Conservation (phyloP, 2,329 filamentous ascomycete species). For the Colletotrichum sp. region DNA sequence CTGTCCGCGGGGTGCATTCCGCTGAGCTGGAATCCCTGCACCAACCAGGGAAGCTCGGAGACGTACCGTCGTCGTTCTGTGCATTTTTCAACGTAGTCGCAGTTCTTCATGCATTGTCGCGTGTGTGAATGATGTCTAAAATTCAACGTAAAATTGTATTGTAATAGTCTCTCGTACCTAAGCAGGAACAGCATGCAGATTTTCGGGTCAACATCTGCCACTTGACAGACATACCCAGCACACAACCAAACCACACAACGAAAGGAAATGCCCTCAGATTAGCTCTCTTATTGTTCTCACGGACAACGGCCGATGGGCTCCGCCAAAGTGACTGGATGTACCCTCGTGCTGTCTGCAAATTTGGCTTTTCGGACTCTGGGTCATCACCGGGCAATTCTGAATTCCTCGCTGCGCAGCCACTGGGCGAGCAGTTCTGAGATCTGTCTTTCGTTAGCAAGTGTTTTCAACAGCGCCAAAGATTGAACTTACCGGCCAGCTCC, state of each 20-base stretch:
- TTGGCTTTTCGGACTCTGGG: conserved; percentile 41
- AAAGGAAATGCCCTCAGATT: conserved; percentile 39
- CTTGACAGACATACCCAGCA: not conserved
- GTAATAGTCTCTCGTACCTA: not conserved
- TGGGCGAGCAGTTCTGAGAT: conserved; percentile 8
- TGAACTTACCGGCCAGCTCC: conserved; percentile 29
- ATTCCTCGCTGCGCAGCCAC: conserved; percentile 15
- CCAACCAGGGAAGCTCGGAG: not conserved
- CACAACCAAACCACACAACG: not conserved
- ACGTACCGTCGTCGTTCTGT: not conserved
- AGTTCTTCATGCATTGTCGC: not conserved
- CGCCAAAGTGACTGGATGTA: conserved; percentile 8
- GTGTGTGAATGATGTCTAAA: not conserved
- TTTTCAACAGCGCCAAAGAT: not conserved
- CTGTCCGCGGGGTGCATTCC: not conserved
- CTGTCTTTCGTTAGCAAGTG: not conserved
- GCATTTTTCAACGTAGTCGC: not conserved
- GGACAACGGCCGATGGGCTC: conserved; percentile 32
- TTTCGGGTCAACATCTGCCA: not conserved
- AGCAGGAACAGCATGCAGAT: not conserved
- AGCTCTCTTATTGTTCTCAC: conserved; percentile 46
- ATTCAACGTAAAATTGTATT: not conserved
- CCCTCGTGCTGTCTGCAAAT: conserved; percentile 42
- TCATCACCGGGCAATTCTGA: conserved; percentile 38
- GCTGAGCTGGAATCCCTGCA: not conserved